These are phyloP conservation scores for Zizania latifolia DNA, from an alignment of 176 grass and related monocot species.

Conservation along the genomic window DNA sequence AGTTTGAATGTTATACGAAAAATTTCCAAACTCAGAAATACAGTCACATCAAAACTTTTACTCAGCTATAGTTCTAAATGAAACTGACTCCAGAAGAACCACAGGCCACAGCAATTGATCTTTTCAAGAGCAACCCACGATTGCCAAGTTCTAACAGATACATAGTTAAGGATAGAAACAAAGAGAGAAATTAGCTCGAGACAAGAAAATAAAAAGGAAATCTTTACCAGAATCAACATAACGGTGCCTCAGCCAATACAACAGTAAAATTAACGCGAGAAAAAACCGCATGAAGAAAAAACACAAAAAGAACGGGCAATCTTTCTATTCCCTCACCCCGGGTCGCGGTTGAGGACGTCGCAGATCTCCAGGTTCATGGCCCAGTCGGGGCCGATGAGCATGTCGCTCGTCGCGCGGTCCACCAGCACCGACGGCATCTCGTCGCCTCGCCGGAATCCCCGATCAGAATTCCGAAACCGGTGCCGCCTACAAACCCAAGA, in stretches of 20 bases:
- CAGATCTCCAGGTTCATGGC: conserved; percentile 91
- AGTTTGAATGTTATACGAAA: neutral
- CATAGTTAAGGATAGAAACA: neutral
- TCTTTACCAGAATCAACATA: neutral
- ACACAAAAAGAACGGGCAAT: neutral
- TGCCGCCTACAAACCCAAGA: neutral
- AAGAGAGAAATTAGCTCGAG: neutral
- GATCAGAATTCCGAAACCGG: neutral
- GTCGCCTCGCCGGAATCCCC: neutral
- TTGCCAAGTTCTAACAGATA: neutral
- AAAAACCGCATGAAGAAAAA: neutral
- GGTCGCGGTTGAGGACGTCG: conserved; percentile 70
- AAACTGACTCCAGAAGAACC: neutral
- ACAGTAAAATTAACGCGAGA: conserved; percentile 12
- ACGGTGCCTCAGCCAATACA: neutral
- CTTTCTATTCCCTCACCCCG: conserved; percentile 32
- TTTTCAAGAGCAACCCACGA: neutral
- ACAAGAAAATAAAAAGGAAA: neutral
- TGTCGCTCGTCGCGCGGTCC: conserved; percentile 67
- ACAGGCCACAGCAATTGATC: neutral
- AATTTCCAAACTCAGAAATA: neutral
- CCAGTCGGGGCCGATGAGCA: conserved; percentile 84
- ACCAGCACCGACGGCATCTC: conserved; percentile 48
- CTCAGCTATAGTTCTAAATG: neutral
- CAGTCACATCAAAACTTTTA: neutral